Evolutionary conservation across 768 basidiomycete genomes (phyloP).

Genomic region (Rhizopogon salebrosus): DNA sequence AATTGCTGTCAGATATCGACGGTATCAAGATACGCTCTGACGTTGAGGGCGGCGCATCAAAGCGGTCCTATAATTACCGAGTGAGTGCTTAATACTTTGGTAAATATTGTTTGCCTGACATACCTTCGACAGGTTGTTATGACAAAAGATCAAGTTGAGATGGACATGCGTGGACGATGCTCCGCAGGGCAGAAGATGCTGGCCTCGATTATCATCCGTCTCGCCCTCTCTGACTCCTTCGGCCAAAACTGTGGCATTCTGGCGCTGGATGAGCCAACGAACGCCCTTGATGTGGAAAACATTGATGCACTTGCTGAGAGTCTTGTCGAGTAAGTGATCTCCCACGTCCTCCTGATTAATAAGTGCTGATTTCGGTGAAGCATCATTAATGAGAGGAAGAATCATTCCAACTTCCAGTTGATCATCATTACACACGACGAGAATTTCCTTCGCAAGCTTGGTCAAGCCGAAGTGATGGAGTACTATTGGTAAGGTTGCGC

Average conservation of each 20-base stretch:
- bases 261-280: conserved; percentile 96
- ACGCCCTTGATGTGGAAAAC: conserved; percentile 93
- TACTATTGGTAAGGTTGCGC: conserved; percentile 72
- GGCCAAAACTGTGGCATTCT: conserved; percentile 97
- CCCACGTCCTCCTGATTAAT: neutral
- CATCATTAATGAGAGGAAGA: conserved; percentile 90
- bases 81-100: conserved; percentile 37
- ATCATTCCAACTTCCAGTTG: conserved; percentile 90
- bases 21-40: conserved; percentile 95
- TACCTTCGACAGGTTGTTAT: conserved; percentile 75
- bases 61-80: conserved; percentile 94
- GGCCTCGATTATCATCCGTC: conserved; percentile 94
- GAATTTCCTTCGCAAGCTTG: conserved; percentile 86
- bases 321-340: conserved; percentile 74
- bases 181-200: conserved; percentile 99
- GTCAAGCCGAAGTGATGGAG: conserved; percentile 89
- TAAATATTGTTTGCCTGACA: conserved; percentile 11
- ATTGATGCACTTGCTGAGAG: conserved; percentile 91
- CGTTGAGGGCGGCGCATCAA: conserved; percentile 83
- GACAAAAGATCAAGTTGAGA: conserved; percentile 98
- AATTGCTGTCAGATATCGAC: conserved; percentile 76
- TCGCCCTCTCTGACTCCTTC: conserved; percentile 96
- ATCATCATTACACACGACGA: conserved; percentile 98
- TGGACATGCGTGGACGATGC: conserved; percentile 99
- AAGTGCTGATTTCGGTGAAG: conserved; percentile 33